These are phyloP conservation scores for Chenopodium quinoa DNA, from an alignment of 148 eudicot species.

Conservation along the genomic window DNA sequence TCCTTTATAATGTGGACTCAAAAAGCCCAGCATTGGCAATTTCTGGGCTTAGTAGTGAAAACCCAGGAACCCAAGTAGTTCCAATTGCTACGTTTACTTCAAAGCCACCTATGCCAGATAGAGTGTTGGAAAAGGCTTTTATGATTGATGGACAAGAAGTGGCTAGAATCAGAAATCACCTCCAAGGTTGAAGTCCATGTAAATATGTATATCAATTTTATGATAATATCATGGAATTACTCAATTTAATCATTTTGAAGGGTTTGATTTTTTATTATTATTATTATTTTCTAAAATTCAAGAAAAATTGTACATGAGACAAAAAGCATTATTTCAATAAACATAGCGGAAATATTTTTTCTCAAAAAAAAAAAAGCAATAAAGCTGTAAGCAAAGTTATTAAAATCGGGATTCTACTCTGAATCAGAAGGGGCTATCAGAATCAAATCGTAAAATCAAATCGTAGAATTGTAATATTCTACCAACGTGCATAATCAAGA, in stretches of 20 bases:
- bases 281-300: not conserved
- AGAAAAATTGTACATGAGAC: too few species aligned
- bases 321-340: too few species aligned
- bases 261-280: not conserved
- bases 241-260: not conserved
- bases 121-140: conserved; percentile 54
- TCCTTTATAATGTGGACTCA: conserved; percentile 47
- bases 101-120: conserved; percentile 53
- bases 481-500: too few species aligned
- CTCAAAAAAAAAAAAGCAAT: too few species aligned
- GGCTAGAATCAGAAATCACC: conserved; percentile 48
- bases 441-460: too few species aligned
- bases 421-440: too few species aligned
- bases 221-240: not conserved
- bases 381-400: too few species aligned
- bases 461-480: too few species aligned
- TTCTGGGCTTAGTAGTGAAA: conserved; percentile 70
- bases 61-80: conserved; percentile 60
- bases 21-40: conserved; percentile 43
- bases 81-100: conserved; percentile 47
- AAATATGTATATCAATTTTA: not conserved
- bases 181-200: conserved; percentile 42
- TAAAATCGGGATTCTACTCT: too few species aligned
- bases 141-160: conserved; percentile 61
- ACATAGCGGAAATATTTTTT: too few species aligned